Conservation (phyloP, 2,329 filamentous ascomycete species). For the Cladophialophora yegresii region DNA sequence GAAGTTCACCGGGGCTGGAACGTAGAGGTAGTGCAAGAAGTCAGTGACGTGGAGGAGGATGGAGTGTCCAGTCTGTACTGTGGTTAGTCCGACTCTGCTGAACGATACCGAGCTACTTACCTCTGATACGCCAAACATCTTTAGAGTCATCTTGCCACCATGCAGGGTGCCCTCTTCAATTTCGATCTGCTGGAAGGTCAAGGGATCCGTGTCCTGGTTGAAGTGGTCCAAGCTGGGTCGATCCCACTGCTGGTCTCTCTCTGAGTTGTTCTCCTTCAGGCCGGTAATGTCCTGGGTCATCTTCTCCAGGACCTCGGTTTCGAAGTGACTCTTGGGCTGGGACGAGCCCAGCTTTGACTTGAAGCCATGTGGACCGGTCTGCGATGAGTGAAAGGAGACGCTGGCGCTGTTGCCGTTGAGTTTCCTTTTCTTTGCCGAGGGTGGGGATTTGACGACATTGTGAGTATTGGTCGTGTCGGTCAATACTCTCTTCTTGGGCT, state of each 20-base stretch:
- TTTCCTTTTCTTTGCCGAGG: conserved; percentile 76
- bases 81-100: conserved; percentile 8
- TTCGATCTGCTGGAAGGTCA: conserved; percentile 96
- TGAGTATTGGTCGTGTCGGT: conserved; percentile 67
- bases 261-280: conserved; percentile 80
- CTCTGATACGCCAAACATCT: conserved; percentile 90
- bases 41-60: conserved; percentile 92
- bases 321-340: conserved; percentile 87
- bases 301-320: conserved; percentile 91
- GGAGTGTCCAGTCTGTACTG: conserved; percentile 71
- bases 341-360: conserved; percentile 64
- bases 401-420: conserved; percentile 60
- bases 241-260: conserved; percentile 93
- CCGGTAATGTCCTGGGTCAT: conserved; percentile 89
- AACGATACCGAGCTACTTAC: conserved; percentile 44
- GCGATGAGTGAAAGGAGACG: conserved; percentile 63
- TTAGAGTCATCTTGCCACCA: conserved; percentile 75
- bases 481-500: conserved; percentile 71
- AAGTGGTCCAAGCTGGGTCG: conserved; percentile 64
- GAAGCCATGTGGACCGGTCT: conserved; percentile 60
- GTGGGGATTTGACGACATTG: conserved; percentile 58
- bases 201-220: conserved; percentile 63
- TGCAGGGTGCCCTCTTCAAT: conserved; percentile 82
- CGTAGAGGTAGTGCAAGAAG: conserved; percentile 94
- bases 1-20: conserved; percentile 83